Conservation (phyloP, 2,329 filamentous ascomycete genomes). For the Fusarium mangiferae region DNA sequence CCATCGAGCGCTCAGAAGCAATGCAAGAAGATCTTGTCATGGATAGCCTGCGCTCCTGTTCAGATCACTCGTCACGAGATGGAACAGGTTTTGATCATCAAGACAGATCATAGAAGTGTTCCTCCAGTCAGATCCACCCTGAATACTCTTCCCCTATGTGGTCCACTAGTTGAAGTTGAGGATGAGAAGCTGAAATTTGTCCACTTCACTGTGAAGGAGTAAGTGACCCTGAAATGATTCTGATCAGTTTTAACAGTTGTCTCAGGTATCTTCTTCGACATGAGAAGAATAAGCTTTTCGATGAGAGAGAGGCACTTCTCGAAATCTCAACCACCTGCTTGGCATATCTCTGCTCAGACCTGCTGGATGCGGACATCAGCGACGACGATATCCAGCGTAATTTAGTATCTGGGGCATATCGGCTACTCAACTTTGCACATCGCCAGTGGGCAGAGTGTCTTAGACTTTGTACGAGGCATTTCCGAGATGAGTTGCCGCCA, state of each 20-base stretch:
- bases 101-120: rapidly evolving
- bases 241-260: rapidly evolving
- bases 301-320: rapidly evolving
- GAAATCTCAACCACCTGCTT: neutral
- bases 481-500: neutral
- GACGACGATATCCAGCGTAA: neutral
- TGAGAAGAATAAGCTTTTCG: neutral
- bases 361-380: neutral
- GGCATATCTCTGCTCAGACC: neutral
- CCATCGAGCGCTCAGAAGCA: neutral
- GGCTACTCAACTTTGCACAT: neutral
- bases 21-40: neutral
- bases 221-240: rapidly evolving
- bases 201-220: neutral
- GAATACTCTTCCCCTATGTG: neutral
- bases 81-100: neutral
- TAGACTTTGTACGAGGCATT: neutral
- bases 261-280: neutral
- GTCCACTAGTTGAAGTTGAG: neutral
- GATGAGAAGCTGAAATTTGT: neutral
- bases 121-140: rapidly evolving
- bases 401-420: neutral
- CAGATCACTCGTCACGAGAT: neutral
- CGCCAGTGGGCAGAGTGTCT: neutral
- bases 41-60: neutral